Percentiles rank a stretch among this genome's conserved stretches.
Conservation (phyloP, 1,284 basidiomycete species). For the Cryptococcus depauperatus region DNA sequence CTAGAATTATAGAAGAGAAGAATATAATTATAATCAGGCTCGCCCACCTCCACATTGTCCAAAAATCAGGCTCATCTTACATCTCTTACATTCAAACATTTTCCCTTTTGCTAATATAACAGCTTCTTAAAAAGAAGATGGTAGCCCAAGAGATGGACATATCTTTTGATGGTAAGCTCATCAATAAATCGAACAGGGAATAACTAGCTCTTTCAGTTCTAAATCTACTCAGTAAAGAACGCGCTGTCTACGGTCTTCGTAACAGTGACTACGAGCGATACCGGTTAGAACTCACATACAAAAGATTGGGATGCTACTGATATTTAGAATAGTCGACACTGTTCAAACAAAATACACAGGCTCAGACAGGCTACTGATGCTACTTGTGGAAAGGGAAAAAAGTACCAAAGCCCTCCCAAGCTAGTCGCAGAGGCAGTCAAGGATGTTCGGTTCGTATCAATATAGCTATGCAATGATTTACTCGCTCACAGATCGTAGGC, state of each 20-base stretch:
- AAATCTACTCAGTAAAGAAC: slow-evolving; percentile 76
- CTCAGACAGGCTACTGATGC: slow-evolving; percentile 71
- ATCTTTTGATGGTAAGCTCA: slow-evolving; percentile 33
- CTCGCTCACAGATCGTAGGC: slow-evolving; percentile 7
- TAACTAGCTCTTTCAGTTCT: slow-evolving; percentile 53
- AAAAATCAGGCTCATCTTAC: too few species aligned
- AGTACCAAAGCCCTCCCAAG: slow-evolving; percentile 72
- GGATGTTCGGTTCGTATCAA: slow-evolving; percentile 66
- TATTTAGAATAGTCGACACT: slow-evolving; percentile 64
- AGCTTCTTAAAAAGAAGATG: too few species aligned
- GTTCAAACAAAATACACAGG: slow-evolving; percentile 80
- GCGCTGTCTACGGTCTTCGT: slow-evolving; percentile 80
- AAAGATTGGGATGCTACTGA: not conserved
- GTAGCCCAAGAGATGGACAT: slow-evolving; percentile 24
- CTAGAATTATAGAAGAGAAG: too few species aligned
- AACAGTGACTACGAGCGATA: slow-evolving; percentile 81
- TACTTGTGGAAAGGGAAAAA: slow-evolving; percentile 82
- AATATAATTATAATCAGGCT: too few species aligned
- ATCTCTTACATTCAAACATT: too few species aligned
- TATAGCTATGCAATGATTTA: slow-evolving; percentile 1
- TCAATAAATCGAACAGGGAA: not conserved
- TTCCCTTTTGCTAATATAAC: too few species aligned
- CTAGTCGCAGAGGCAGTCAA: slow-evolving; percentile 59
- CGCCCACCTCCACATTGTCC: too few species aligned
- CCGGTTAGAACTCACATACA: slow-evolving; percentile 48